A percentile compares a stretch with the other conserved stretches of the same genome.
Evolutionary conservation across 345 rosid genomes (phyloP).

Genomic region (Salix arbutifolia): DNA sequence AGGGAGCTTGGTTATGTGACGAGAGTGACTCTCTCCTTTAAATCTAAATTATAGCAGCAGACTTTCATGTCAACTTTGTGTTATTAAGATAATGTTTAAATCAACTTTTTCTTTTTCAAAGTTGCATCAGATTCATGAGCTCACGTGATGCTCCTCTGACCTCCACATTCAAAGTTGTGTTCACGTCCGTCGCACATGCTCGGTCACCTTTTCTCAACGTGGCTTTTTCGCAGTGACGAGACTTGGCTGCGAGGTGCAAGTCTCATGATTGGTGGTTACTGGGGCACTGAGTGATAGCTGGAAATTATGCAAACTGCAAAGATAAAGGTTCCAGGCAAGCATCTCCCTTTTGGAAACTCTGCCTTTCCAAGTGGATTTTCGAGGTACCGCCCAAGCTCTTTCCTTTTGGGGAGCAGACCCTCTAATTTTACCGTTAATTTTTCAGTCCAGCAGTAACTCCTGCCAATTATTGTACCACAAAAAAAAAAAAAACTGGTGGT

Average conservation of each 20-base stretch:
- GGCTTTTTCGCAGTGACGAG: neutral
- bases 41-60: too few species aligned
- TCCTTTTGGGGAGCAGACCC: neutral
- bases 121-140: too few species aligned
- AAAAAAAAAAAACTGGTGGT: neutral
- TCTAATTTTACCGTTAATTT: neutral
- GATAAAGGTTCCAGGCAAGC: neutral
- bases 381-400: neutral
- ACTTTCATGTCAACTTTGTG: too few species aligned
- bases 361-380: conserved; percentile 1
- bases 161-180: neutral
- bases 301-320: neutral
- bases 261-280: neutral
- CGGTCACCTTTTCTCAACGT: too few species aligned
- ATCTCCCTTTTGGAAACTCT: neutral
- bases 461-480: neutral
- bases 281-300: neutral
- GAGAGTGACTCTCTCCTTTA: too few species aligned
- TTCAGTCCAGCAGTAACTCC: neutral
- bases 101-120: too few species aligned
- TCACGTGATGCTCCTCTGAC: neutral
- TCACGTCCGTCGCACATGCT: neutral
- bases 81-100: too few species aligned
- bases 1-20: too few species aligned
- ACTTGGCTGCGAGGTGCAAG: neutral